A percentile compares a stretch with the other conserved stretches of the same genome.
phyloP scores from a whole-genome alignment of 2,329 filamentous ascomycete genomes.

The Colletotrichum sp. region DNA sequence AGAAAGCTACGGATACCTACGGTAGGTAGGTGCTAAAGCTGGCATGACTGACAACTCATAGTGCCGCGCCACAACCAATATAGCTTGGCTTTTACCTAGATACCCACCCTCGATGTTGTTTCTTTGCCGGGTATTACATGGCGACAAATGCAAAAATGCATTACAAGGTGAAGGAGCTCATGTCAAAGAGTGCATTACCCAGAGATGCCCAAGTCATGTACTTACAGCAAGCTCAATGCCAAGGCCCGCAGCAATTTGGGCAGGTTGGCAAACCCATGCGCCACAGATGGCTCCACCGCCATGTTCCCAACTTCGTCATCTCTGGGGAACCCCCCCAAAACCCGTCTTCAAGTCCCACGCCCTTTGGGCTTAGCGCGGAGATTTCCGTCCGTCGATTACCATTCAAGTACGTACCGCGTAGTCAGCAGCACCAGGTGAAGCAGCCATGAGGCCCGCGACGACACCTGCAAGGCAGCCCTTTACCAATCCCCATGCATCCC shows the following conservation, averaged over 20 bases:
- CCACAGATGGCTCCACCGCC: not conserved
- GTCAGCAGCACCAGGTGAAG: not conserved
- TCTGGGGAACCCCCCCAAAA: constrained; percentile 4
- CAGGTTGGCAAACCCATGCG: not conserved
- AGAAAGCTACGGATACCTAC: not conserved
- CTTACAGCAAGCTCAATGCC: not conserved
- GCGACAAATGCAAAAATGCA: not conserved
- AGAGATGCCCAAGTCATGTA: not conserved
- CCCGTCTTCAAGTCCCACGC: not conserved
- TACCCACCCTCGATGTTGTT: not conserved
- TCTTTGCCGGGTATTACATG: not conserved
- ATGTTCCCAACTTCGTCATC: constrained; percentile 8
- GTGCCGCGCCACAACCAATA: constrained; percentile 1
- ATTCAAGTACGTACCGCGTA: not conserved
- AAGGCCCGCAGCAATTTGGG: constrained; percentile 1
- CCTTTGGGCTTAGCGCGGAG: constrained; percentile 12
- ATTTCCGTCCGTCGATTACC: not conserved
- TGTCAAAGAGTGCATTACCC: not conserved
- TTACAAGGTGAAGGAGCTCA: not conserved
- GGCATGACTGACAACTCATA: not conserved
- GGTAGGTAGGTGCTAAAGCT: not conserved
- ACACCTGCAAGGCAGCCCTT: not conserved
- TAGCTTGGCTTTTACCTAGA: not conserved
- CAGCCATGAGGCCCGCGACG: not conserved
- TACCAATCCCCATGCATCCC: not conserved